phyloP scores from a whole-genome alignment of 257 asterid genomes.

The Anisodus acutangulus region DNA sequence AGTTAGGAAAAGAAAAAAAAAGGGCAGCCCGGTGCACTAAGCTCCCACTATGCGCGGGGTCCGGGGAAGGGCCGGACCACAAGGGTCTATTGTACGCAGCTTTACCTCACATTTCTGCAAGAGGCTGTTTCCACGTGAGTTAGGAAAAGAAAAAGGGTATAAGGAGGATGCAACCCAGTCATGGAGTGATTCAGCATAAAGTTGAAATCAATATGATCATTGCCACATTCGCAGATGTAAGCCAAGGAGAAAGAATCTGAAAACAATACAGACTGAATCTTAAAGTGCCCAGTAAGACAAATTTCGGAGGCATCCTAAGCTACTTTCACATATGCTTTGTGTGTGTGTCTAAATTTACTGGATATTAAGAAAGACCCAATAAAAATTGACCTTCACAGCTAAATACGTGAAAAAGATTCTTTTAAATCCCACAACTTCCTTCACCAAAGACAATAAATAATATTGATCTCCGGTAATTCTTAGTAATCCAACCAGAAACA shows the following conservation, averaged over 20 bases:
- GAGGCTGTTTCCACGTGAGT: background rate
- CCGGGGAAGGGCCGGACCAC: no score
- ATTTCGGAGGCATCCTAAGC: background rate
- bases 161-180: background rate
- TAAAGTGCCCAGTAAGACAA: background rate
- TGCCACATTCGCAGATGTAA: background rate
- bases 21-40: no score
- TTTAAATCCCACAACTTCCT: background rate
- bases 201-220: background rate
- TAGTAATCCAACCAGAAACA: background rate
- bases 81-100: no score
- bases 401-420: background rate
- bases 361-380: background rate
- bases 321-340: background rate
- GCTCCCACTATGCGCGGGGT: no score
- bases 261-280: background rate
- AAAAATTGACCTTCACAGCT: background rate
- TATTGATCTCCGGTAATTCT: background rate
- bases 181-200: background rate
- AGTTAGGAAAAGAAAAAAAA: no score
- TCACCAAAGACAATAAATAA: no score
- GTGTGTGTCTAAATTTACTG: background rate
- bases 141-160: background rate
- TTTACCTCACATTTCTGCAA: no score
- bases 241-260: background rate